These are phyloP conservation scores for Flaveria brownii DNA, from an alignment of 129 eudicot species.

Conservation along the genomic window DNA sequence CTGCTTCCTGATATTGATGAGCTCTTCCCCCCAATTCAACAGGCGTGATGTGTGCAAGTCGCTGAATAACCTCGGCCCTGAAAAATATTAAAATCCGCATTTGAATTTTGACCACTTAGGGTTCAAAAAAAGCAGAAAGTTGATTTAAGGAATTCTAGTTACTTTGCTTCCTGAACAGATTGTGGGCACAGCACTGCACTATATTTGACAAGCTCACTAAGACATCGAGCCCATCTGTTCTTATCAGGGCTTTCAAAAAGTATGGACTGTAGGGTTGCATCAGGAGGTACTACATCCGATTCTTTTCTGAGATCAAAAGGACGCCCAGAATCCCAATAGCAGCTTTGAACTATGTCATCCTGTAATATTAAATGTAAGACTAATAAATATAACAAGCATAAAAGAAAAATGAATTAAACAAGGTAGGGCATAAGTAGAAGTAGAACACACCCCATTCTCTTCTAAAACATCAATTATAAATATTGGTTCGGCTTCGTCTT, in stretches of 20 bases:
- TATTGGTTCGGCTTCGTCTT: slow-evolving; percentile 85
- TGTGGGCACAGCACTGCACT: slow-evolving; percentile 91
- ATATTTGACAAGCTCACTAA: slow-evolving; percentile 93
- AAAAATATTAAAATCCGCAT: slow-evolving; percentile 19
- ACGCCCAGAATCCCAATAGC: slow-evolving; percentile 94
- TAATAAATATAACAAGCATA: not conserved
- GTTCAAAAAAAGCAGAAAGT: not conserved
- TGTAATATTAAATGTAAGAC: slow-evolving; percentile 29
- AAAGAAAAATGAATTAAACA: not conserved
- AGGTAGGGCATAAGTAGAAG: slow-evolving; percentile 14
- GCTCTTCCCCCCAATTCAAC: slow-evolving; percentile 96
- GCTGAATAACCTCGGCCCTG: slow-evolving; percentile 81
- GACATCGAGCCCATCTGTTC: slow-evolving; percentile 96
- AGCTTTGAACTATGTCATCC: slow-evolving; percentile 99
- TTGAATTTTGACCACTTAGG: not conserved
- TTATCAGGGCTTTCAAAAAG: slow-evolving; percentile 98
- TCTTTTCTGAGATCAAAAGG: slow-evolving; percentile 88
- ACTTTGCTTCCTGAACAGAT: slow-evolving; percentile 98
- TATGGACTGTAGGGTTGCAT: slow-evolving; percentile 86
- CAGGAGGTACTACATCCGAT: slow-evolving; percentile 87
- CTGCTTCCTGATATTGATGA: slow-evolving; percentile 82
- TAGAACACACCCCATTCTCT: slow-evolving; percentile 92
- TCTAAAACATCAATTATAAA: slow-evolving; percentile 92
- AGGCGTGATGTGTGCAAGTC: slow-evolving; percentile 93
- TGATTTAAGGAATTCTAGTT: slow-evolving; percentile 33